Conservation (phyloP, 345 rosid genomes). For the Populus deltoides region DNA sequence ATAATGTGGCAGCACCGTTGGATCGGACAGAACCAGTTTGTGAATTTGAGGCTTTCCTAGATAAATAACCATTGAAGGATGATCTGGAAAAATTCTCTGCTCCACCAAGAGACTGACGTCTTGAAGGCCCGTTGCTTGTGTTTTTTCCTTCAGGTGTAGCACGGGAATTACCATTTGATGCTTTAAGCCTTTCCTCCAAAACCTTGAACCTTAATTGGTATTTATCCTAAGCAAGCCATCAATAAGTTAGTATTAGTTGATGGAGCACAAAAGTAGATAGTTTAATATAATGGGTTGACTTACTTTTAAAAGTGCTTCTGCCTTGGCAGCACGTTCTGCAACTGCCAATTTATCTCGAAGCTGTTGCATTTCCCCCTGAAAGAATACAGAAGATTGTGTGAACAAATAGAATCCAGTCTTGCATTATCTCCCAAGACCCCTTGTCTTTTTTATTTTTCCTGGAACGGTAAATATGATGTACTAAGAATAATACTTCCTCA, state of each 20-base stretch:
- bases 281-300: not conserved
- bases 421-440: not conserved
- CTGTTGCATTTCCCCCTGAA: slow-evolving; percentile 52
- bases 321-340: slow-evolving; percentile 49
- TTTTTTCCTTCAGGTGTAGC: slow-evolving; percentile 22
- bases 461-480: not conserved
- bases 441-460: not conserved
- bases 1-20: slow-evolving; percentile 28
- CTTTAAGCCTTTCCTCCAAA: slow-evolving; percentile 42
- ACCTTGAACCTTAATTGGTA: slow-evolving; percentile 44
- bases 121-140: slow-evolving; percentile 25
- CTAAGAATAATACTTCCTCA: not conserved
- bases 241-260: not conserved
- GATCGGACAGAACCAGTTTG: slow-evolving; percentile 22
- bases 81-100: slow-evolving; percentile 26
- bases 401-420: not conserved
- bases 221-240: slow-evolving; percentile 35
- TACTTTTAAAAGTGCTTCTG: slow-evolving; percentile 51
- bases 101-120: slow-evolving; percentile 44
- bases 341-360: slow-evolving; percentile 43
- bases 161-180: slow-evolving; percentile 24
- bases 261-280: not conserved
- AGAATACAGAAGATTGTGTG: not conserved
- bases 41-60: slow-evolving; percentile 24
- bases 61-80: slow-evolving; percentile 29